Conservation (phyloP, 768 basidiomycete species). For the Ramaria sp. region DNA sequence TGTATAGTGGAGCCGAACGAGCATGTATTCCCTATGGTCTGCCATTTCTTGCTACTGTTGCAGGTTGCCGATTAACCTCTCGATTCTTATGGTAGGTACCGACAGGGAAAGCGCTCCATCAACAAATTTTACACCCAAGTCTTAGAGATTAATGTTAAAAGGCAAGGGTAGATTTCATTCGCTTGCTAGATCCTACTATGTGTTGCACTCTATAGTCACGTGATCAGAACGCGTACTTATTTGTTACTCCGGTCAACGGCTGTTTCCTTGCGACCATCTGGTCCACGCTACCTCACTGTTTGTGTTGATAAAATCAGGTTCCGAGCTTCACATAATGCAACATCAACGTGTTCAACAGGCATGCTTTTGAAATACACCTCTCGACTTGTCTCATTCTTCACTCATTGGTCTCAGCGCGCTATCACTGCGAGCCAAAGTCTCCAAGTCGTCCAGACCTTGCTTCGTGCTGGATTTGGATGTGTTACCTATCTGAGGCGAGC, state of each 20-base stretch:
- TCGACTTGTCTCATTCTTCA: not conserved
- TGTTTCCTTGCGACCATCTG: not conserved
- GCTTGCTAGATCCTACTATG: not conserved
- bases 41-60: slow-evolving; percentile 16
- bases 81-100: slow-evolving; percentile 43
- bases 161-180: too few relatives aligned
- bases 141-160: slow-evolving; percentile 14
- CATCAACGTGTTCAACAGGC: slow-evolving; percentile 5
- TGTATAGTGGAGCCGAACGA: slow-evolving; percentile 76
- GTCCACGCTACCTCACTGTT: too few relatives aligned
- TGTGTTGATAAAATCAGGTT: too few relatives aligned
- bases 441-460: slow-evolving; percentile 10
- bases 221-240: not conserved
- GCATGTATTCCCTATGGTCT: slow-evolving; percentile 87
- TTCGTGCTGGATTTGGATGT: slow-evolving; percentile 11
- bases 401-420: slow-evolving; percentile 5
- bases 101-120: slow-evolving; percentile 90
- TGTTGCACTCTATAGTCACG: not conserved
- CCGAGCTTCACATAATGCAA: not conserved
- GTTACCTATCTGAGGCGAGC: slow-evolving; percentile 7
- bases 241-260: not conserved
- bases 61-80: slow-evolving; percentile 3
- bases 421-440: slow-evolving; percentile 11
- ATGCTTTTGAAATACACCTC: not conserved
- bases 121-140: slow-evolving; percentile 72